Base-by-base conservation (phyloP, 2,329 filamentous ascomycete genomes). In the Talaromyces sp. region DNA sequence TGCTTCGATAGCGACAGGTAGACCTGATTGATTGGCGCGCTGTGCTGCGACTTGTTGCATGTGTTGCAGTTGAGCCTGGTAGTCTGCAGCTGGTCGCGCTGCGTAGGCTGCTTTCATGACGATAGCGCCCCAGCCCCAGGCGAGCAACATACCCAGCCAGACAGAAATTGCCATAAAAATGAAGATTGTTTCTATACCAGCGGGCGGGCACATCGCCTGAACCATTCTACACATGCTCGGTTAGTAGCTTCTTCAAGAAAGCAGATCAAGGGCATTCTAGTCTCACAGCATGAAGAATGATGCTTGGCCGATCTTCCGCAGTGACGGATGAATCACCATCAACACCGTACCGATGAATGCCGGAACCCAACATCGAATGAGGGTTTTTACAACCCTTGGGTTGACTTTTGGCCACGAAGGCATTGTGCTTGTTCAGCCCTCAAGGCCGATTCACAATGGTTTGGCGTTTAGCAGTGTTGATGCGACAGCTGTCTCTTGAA, bases 71-170 rank as follows among this genome's bases (percentile, higher is more conserved):
- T 60, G 63, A 0, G 70, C 69, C 50, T 74, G 69, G 0, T 73
- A 76, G 7, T 76, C 73, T 0, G 70, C 64, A 3, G 67, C 69
- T 2, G 78, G 70, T 13, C 79, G 68, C 2, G 73, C 72, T 1
- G 78, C 76, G 8, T 73, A 60, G 2, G 78, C 79, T 2, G 77
- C 78, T 59, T 79, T 78, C 77, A 79, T 80, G 0, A 73, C 68
- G 46, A 80, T 66, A 2, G 79, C 67, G 3, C 79, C 79, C 79
- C 79, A 81, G 5, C 70, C 77, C 63, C 65, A 67, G 37, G 66
- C 76, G 57, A 81, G 77, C 56, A 81, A 81, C 1, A 77, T 75
- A 21, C 78, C 73, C 6, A 71, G 67, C 3, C 80, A 65, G 3
- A 81, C 66, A 0, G 79, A 75, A 0, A 78, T 36, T 0, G 72